Evolutionary conservation across 23 red algal genomes (phyloP).

Genomic region (Pyropia yezoensis): DNA sequence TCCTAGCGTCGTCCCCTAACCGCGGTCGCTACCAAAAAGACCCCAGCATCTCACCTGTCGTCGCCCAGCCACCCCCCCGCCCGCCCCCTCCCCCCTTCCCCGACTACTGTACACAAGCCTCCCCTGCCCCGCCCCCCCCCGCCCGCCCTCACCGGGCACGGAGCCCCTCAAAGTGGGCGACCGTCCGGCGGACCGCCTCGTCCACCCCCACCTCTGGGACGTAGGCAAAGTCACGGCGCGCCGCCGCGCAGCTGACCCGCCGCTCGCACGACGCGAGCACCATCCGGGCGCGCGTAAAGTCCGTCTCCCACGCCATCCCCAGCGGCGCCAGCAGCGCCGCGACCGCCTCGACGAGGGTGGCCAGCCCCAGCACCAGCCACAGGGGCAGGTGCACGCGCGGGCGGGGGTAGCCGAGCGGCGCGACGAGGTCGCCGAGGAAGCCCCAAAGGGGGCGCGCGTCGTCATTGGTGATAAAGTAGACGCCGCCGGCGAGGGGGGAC

Average conservation of each 20-base stretch:
- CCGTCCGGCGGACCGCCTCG: conserved; percentile 58
- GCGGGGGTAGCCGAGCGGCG: conserved; percentile 53
- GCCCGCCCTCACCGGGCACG: neutral
- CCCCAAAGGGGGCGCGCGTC: conserved; percentile 80
- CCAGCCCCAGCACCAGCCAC: conserved; percentile 36
- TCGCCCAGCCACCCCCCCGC: too few species aligned
- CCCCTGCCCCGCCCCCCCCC: neutral
- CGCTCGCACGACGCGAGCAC: conserved; percentile 57
- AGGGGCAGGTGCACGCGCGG: conserved; percentile 52
- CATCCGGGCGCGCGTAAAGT: conserved; percentile 64
- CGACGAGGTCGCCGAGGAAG: conserved; percentile 46
- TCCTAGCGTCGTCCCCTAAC: too few species aligned
- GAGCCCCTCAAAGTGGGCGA: conserved; percentile 41
- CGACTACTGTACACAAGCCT: too few species aligned
- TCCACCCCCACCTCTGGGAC: conserved; percentile 50
- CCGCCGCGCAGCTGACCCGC: conserved; percentile 64
- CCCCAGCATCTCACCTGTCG: too few species aligned
- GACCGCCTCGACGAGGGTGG: conserved; percentile 40
- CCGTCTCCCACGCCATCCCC: conserved; percentile 28
- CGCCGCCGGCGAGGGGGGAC: conserved; percentile 35
- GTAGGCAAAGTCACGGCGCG: conserved; percentile 78
- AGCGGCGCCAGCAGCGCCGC: conserved; percentile 29
- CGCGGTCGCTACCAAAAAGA: too few species aligned
- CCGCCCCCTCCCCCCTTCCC: too few species aligned
- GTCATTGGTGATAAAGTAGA: conserved; percentile 92